Evolutionary conservation across 1,284 basidiomycete genomes (phyloP).

Genomic region (Gymnopus androsaceus): DNA sequence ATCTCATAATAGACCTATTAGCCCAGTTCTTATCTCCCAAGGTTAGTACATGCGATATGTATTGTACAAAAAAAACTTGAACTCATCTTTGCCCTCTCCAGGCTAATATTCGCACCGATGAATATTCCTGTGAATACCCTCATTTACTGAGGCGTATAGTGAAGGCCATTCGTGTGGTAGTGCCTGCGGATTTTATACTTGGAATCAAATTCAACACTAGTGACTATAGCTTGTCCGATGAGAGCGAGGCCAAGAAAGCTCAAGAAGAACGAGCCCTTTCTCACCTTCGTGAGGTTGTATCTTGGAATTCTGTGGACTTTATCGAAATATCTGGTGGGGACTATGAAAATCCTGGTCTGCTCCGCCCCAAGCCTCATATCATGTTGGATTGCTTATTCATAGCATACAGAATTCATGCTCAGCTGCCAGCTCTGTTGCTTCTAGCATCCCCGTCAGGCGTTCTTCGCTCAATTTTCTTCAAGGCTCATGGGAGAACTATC

Average conservation of each 20-base stretch:
- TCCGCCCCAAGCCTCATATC: background rate
- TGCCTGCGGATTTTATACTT: constrained; percentile 67
- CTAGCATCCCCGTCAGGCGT: constrained; percentile 50
- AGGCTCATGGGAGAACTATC: constrained; percentile 47
- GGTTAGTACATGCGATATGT: constrained; percentile 39
- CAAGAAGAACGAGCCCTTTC: constrained; percentile 56
- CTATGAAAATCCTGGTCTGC: constrained; percentile 77
- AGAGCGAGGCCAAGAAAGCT: constrained; percentile 26
- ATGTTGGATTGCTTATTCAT: background rate
- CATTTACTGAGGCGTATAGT: constrained; percentile 70
- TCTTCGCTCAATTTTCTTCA: constrained; percentile 64
- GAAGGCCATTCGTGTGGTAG: constrained; percentile 56
- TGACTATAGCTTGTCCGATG: constrained; percentile 65
- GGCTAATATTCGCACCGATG: constrained; percentile 72
- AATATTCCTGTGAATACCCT: constrained; percentile 55
- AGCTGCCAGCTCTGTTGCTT: constrained; percentile 10
- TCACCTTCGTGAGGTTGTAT: constrained; percentile 66
- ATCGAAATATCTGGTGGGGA: constrained; percentile 88
- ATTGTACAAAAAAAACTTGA: background rate
- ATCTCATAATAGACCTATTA: constrained; percentile 71
- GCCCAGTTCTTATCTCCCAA: constrained; percentile 83
- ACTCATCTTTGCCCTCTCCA: constrained; percentile 29
- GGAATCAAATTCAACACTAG: constrained; percentile 89
- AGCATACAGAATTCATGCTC: constrained; percentile 44
- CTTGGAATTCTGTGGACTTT: constrained; percentile 73